These are phyloP conservation scores for Xylaria sp. DNA, from an alignment of 2,329 filamentous ascomycete genomes.

Conservation along the genomic window DNA sequence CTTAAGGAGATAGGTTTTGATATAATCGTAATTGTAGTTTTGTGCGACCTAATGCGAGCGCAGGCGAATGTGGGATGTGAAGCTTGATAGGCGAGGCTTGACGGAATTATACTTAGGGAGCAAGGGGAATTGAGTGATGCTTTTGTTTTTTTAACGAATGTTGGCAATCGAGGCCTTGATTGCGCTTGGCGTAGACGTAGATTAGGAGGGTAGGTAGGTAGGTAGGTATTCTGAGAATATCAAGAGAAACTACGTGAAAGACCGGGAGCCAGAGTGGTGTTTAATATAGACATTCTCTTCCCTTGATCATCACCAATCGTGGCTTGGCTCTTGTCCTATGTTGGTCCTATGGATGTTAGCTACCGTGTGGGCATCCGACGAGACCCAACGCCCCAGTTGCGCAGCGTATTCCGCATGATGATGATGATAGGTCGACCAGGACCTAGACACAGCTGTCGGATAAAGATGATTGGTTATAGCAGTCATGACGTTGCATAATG, in stretches of 20 bases:
- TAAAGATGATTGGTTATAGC: not conserved
- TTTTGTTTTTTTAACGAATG: not conserved
- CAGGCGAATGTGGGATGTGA: not conserved
- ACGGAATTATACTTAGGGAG: not conserved
- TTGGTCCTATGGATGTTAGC: no score
- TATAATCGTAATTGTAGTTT: not conserved
- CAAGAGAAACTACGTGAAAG: not conserved
- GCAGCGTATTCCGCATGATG: not conserved
- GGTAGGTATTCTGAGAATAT: no score
- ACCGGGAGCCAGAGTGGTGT: not conserved
- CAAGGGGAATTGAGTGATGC: no score
- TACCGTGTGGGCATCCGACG: no score
- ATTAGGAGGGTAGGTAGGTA: no score
- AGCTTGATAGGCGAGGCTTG: no score
- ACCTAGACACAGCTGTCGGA: not conserved
- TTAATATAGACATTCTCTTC: not conserved
- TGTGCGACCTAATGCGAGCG: not conserved
- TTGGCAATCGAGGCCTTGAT: not conserved
- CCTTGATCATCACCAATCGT: not conserved
- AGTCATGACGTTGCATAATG: slow-evolving; percentile 4
- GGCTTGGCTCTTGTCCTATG: not conserved
- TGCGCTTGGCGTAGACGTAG: no score
- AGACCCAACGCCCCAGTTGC: not conserved
- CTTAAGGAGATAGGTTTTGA: no score
- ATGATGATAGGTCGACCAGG: not conserved